A percentile compares a stretch with the other conserved stretches of the same genome.
These are phyloP conservation scores for Elaeis oleifera DNA, from an alignment of 202 grass and related monocot genomes.

Conservation along the genomic window DNA sequence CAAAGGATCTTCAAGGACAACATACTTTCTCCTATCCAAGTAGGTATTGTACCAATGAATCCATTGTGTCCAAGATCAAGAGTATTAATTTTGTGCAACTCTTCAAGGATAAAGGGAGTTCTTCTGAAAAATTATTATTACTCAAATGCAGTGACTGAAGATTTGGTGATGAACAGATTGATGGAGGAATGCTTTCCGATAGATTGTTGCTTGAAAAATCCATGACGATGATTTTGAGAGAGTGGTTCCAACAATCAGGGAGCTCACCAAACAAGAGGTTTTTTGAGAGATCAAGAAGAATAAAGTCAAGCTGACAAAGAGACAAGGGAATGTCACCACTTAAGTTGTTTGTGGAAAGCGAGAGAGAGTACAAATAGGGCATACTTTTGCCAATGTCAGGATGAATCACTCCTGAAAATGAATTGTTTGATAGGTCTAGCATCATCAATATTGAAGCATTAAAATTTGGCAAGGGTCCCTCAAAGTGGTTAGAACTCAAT, in stretches of 20 bases:
- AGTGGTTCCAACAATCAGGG: not conserved
- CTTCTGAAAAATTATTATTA: too few relatives aligned
- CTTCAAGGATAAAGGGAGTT: too few relatives aligned
- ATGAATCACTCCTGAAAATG: not conserved
- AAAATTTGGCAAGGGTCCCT: not conserved
- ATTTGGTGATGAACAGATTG: not conserved
- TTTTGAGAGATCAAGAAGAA: not conserved
- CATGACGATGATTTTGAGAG: not conserved
- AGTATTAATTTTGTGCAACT: not conserved
- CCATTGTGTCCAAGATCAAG: conserved; percentile 10
- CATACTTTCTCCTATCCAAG: not conserved
- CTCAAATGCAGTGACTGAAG: not conserved
- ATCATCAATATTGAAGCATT: not conserved
- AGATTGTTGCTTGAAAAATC: not conserved
- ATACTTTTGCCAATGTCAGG: not conserved
- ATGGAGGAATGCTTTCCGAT: not conserved
- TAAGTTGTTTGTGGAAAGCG: not conserved
- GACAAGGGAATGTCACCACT: not conserved
- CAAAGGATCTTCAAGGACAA: too few relatives aligned
- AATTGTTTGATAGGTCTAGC: not conserved
- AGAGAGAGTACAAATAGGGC: not conserved
- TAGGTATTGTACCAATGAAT: conserved; percentile 15
- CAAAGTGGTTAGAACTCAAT: not conserved
- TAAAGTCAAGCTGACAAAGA: not conserved
- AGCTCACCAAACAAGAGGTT: not conserved